phyloP scores from a whole-genome alignment of 1,284 basidiomycete species.

The Pyrrhoderma lamaoense region DNA sequence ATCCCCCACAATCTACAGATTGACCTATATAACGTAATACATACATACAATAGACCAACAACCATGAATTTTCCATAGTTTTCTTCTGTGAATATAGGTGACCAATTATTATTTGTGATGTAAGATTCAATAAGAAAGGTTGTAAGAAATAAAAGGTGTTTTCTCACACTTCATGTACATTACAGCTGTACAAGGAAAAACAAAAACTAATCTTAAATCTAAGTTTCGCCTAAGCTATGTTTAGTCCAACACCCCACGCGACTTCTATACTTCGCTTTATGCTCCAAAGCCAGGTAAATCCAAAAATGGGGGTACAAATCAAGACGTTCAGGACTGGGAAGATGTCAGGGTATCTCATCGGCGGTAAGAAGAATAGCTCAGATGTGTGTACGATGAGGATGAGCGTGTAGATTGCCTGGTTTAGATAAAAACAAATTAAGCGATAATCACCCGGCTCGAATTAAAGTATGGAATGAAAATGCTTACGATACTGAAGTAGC shows the following conservation, averaged over 20 bases:
- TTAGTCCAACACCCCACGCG: constrained; percentile 19
- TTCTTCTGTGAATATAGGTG: too few relatives aligned
- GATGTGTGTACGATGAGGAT: constrained; percentile 54
- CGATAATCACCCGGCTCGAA: constrained; percentile 1
- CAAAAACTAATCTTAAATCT: too few relatives aligned
- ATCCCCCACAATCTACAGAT: too few relatives aligned
- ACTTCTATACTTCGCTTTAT: constrained; percentile 64
- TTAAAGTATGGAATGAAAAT: background rate
- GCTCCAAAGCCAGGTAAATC: constrained; percentile 69
- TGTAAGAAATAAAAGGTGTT: too few relatives aligned
- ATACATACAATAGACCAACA: too few relatives aligned
- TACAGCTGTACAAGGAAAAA: too few relatives aligned
- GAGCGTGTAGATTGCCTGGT: constrained; percentile 38
- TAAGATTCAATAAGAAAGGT: too few relatives aligned
- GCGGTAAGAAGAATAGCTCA: constrained; percentile 57
- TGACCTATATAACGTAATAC: too few relatives aligned
- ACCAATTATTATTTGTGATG: too few relatives aligned
- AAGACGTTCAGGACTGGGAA: constrained; percentile 83
- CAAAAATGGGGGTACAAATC: constrained; percentile 75
- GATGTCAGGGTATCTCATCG: constrained; percentile 76
- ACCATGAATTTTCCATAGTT: too few relatives aligned
- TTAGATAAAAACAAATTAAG: constrained; percentile 45
- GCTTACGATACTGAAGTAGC: constrained; percentile 54
- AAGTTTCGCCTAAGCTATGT: too few relatives aligned
- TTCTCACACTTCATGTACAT: too few relatives aligned